Percentiles rank a stretch among this genome's conserved stretches.
Evolutionary conservation across 441 rosid genomes (phyloP).

Genomic region (Croton setiger): DNA sequence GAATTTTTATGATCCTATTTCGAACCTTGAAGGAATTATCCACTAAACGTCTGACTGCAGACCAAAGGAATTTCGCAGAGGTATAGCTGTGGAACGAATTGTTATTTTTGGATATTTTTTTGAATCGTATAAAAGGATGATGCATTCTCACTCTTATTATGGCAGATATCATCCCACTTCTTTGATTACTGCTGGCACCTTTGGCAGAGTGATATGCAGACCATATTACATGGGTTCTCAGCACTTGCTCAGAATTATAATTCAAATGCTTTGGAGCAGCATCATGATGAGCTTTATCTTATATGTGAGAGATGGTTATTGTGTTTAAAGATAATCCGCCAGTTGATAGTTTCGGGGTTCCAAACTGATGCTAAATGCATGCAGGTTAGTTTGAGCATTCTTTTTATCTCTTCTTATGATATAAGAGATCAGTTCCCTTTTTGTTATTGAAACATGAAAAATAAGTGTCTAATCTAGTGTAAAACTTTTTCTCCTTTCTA

Average conservation of each 20-base stretch:
- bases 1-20: conserved; percentile 90
- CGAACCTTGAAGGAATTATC: conserved; percentile 92
- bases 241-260: conserved; percentile 49
- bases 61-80: conserved; percentile 84
- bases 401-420: conserved; percentile 4
- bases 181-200: conserved; percentile 94
- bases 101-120: conserved; percentile 2
- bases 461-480: not conserved
- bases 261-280: conserved; percentile 54
- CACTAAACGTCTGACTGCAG: conserved; percentile 89
- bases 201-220: conserved; percentile 95
- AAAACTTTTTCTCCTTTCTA: not conserved
- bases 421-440: conserved; percentile 18
- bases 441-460: conserved; percentile 7
- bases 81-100: conserved; percentile 39
- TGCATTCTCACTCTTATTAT: conserved; percentile 19
- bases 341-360: conserved; percentile 79
- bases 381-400: conserved; percentile 48
- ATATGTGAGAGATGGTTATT: conserved; percentile 94
- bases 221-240: conserved; percentile 75
- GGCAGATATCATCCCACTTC: conserved; percentile 91
- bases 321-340: conserved; percentile 86
- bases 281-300: conserved; percentile 75
- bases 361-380: conserved; percentile 80
- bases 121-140: not conserved